Conservation (phyloP, 148 eudicot species). For the Cornus kousa region DNA sequence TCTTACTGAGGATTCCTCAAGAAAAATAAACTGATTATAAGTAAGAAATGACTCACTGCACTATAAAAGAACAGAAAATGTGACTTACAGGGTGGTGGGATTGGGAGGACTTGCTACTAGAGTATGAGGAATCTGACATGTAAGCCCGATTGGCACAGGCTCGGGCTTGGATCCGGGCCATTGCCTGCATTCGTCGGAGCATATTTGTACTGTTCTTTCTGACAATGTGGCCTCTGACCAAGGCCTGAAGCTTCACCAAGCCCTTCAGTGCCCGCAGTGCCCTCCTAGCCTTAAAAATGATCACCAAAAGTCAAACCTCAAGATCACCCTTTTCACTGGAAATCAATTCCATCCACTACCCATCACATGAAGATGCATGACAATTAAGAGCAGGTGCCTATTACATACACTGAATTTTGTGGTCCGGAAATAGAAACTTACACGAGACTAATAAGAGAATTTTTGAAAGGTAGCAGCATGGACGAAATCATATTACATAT, state of each 20-base stretch:
- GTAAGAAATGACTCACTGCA: not conserved
- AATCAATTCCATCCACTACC: not conserved
- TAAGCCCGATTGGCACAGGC: slow-evolving; percentile 61
- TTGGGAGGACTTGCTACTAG: slow-evolving; percentile 28
- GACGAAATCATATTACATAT: not conserved
- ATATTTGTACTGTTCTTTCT: slow-evolving; percentile 86
- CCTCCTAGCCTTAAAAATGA: slow-evolving; percentile 66
- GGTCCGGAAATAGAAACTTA: not conserved
- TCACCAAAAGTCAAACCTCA: not conserved
- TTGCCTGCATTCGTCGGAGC: slow-evolving; percentile 88
- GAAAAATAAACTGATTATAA: not conserved
- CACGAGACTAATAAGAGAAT: no score
- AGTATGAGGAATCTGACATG: slow-evolving; percentile 35
- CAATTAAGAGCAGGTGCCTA: not conserved
- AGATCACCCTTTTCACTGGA: not conserved
- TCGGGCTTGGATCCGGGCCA: slow-evolving; percentile 85
- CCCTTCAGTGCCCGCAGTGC: slow-evolving; percentile 90
- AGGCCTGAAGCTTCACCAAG: slow-evolving; percentile 93
- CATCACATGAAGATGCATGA: not conserved
- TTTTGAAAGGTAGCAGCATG: not conserved
- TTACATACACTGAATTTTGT: not conserved
- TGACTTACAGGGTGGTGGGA: slow-evolving; percentile 41
- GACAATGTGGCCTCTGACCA: slow-evolving; percentile 87
- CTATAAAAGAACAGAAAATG: not conserved
- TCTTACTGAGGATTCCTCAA: not conserved